Base-by-base conservation (phyloP, 176 grass and related monocot species). In the Phoenix roebelenii region DNA sequence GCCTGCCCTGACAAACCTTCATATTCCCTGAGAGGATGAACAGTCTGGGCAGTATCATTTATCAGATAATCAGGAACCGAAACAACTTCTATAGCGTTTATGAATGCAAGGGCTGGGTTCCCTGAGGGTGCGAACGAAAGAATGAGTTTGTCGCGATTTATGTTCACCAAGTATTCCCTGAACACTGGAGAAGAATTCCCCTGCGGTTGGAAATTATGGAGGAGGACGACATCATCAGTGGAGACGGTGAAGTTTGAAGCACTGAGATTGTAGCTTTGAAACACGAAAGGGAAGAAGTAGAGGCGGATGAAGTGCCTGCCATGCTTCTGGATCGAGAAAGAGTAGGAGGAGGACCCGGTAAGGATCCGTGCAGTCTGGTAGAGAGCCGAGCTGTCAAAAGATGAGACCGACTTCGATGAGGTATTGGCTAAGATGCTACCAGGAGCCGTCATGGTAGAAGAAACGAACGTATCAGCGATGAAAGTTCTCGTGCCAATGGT, bases 241-340 rank as follows among this genome's bases (percentile, higher is more conserved):
- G 92, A 96, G 23, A 96, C 77, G 0, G 74, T 85, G 64, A 96
- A 90, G 58, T 84, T 82, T 57, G 87, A 80, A 0, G 79, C 72
- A 48, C 83, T 77, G 52, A 96, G 83, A 66, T 90, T 68, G 57
- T 90, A 90, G 3, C 51, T 85, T 67, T 85, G 75, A 72, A 82
- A 88, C 52, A 64, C 65, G 52, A 96, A 96, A 17, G 92, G 83
- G 65, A 82, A 96, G 75, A 96, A 90, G 57, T 96, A 81, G 35
- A 96, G 63, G 30, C 92, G 87, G 17, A 96, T 68, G 64, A 90
- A 96, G 72, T 96, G 92, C 20, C 92, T 66, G 5, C 92, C 87
- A 59, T 70, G 87, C 74, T 74, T 82, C 64, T 88, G 77, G 75
- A 96, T 90, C 0, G 76, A 71, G 55, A 96, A 96, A 22, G 92